Base-by-base conservation (phyloP, 2,329 filamentous ascomycete genomes). In the Ophiostoma piceae region DNA sequence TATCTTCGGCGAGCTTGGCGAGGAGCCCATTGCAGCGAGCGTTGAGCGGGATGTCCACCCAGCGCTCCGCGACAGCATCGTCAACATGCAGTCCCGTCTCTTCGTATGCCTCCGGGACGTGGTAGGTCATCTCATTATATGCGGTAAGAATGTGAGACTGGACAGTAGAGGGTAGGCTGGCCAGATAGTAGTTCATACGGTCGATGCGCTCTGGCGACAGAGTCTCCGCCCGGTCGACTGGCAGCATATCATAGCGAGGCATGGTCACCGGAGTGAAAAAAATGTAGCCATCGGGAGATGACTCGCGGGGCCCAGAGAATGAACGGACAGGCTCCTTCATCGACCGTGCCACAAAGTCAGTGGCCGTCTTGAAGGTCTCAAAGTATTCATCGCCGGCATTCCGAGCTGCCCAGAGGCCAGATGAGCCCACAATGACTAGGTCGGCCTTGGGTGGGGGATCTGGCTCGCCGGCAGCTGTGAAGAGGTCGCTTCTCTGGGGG, bases 351-450 rank as follows among this genome's bases (percentile, higher is more conserved):
- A 87, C 78, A 69, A 76, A 74, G 60, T 83, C 80, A 60, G 87
- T 79, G 16, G 81, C 78, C 43, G 79, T 76, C 69, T 80, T 80
- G 76, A 85, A 87, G 1, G 77, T 72, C 37, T 79, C 76, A 26
- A 84, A 76, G 71, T 80, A 82, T 60, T 79, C 79, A 26, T 80
- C 78, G n/a, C 79, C 79, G 19, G 83, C 79, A 76, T 85, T 80
- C 68, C 82, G 79, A 39, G 84, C 84, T 74, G 85, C 81, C 83
- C 83, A 87, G 29, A 87, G 76, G 1, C 86, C 86, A 1, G 81
- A 80, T 51, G 83, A 81, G 1, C 86, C 86, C 41, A 87, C 74
- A 2, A 88, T 74, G 29, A 88, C 76, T 66, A 87, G 73, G 22
- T 80, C 80, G 8, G 84, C 79, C 26, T 79, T 77, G n/a, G 75